Base-by-base conservation (phyloP, 345 rosid genomes). In the Gossypium bickii region DNA sequence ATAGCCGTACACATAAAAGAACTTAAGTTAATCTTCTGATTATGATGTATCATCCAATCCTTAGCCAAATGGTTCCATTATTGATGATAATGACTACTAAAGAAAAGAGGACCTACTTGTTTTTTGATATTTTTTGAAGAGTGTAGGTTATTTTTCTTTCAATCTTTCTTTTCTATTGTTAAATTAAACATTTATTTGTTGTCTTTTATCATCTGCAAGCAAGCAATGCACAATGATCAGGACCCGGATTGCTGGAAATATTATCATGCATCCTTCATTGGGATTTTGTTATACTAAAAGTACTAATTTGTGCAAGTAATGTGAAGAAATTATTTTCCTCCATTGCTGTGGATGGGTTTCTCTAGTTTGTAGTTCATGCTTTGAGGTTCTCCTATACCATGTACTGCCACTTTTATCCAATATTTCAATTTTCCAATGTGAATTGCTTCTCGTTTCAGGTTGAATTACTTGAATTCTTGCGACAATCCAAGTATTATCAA, bases 401-500 rank as follows among this genome's bases (percentile, higher is more conserved):
- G n/a, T 7, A 9, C 15, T 73, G 44, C 45, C 16, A 53, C 9
- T n/a, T 4, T 44, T 49, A 20, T 57, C 61, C 62, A 7, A 43
- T 43, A 47, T 44, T 52, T 53, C 55, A 16, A n/a, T 0, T 49
- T 49, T 12, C 4, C 53, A 25, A 13, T 70, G 3, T 74, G 17
- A 60, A 66, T 63, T 76, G 69, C 59, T 71, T 82, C 60, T 81
- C 71, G 43, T 86, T 75, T 83, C 84, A 94, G 98, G 87, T 89
- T 77, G 97, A 95, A 56, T 73, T 93, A 44, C 76, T 95, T 75
- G 87, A 90, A 51, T 79, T 87, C 75, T 76, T 95, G 86, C 79
- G 66, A 74, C 78, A 79, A 22, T 93, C 99, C 1, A 85, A 87
- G 78, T 87, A 91, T 77, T 95, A 97, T 97, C 91, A 93, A 84